A percentile compares a stretch with the other conserved stretches of the same genome.
Evolutionary conservation across 345 rosid genomes (phyloP).

Genomic region (Camelina hispida): DNA sequence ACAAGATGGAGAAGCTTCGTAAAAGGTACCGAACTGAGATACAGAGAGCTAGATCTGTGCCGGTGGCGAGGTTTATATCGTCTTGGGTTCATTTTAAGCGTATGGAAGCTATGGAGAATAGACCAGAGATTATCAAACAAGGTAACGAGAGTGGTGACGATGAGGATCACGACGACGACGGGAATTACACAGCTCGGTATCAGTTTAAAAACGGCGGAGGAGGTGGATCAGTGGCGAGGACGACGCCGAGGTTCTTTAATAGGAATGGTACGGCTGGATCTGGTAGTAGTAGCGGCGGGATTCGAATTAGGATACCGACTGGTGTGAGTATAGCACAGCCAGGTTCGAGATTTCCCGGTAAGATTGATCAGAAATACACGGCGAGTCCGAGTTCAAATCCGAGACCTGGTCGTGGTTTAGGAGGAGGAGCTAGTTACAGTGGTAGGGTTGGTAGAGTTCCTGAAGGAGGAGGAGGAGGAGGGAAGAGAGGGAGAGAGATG

Average conservation of each 20-base stretch:
- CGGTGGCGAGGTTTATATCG: conserved; percentile 71
- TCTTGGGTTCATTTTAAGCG: conserved; percentile 89
- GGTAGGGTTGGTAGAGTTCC: conserved; percentile 48
- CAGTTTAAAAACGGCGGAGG: conserved; percentile 51
- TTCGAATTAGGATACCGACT: conserved; percentile 78
- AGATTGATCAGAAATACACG: conserved; percentile 54
- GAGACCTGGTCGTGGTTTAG: conserved; percentile 36
- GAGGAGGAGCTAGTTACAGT: conserved; percentile 45
- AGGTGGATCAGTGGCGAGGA: conserved; percentile 48
- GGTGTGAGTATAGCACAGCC: conserved; percentile 84
- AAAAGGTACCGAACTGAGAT: conserved; percentile 88
- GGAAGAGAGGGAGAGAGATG: conserved; percentile 46
- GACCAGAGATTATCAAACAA: conserved; percentile 54
- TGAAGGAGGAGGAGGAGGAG: conserved; percentile 40
- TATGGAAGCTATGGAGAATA: conserved; percentile 92
- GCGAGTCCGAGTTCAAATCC: conserved; percentile 30
- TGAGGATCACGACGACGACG: conserved; percentile 36
- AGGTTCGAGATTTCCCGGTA: conserved; percentile 54
- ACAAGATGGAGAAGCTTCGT: conserved; percentile 98
- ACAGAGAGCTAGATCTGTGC: conserved; percentile 87
- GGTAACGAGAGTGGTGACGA: conserved; percentile 40
- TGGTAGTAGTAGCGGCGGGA: conserved; percentile 47
- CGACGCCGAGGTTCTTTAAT: conserved; percentile 64
- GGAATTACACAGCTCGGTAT: conserved; percentile 53
- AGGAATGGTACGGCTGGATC: conserved; percentile 51